Evolutionary conservation across 2,329 filamentous ascomycete genomes (phyloP).

Genomic region (Arthrobotrys entomopaga): DNA sequence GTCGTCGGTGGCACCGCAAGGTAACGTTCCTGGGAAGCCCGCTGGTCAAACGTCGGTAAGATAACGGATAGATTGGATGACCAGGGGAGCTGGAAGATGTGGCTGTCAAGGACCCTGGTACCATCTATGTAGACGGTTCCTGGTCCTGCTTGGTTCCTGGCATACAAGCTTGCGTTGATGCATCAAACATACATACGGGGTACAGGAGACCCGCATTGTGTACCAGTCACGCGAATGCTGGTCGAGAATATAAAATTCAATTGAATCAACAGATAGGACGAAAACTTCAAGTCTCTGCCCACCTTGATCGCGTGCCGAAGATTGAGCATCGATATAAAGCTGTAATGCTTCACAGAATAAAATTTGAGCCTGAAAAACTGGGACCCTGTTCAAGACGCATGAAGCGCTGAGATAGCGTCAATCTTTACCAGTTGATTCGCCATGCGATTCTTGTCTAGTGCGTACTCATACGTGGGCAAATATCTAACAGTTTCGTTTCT

Average conservation of each 20-base stretch:
- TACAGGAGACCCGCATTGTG: too few relatives aligned
- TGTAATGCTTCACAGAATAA: neutral
- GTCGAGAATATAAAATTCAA: too few relatives aligned
- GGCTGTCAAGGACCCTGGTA: neutral
- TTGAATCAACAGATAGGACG: too few relatives aligned
- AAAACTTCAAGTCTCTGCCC: too few relatives aligned
- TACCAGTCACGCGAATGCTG: too few relatives aligned
- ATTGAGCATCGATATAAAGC: too few relatives aligned
- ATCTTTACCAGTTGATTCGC: neutral
- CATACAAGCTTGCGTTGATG: conserved; percentile 22
- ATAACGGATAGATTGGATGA: conserved; percentile 50
- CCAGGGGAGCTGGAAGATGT: conserved; percentile 4
- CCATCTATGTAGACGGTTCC: conserved; percentile 18
- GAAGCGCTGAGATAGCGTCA: neutral
- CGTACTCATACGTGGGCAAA: too few relatives aligned
- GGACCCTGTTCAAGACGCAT: neutral
- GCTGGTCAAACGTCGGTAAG: conserved; percentile 28
- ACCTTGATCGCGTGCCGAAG: too few relatives aligned
- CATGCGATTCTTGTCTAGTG: too few relatives aligned
- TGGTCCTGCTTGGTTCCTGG: conserved; percentile 17
- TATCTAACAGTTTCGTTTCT: neutral
- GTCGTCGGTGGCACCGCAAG: conserved; percentile 24
- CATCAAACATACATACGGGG: conserved; percentile 4
- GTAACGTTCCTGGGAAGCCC: conserved; percentile 16
- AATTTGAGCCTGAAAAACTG: neutral